Conservation (phyloP, 257 asterid genomes). For the Primulina huaijiensis region DNA sequence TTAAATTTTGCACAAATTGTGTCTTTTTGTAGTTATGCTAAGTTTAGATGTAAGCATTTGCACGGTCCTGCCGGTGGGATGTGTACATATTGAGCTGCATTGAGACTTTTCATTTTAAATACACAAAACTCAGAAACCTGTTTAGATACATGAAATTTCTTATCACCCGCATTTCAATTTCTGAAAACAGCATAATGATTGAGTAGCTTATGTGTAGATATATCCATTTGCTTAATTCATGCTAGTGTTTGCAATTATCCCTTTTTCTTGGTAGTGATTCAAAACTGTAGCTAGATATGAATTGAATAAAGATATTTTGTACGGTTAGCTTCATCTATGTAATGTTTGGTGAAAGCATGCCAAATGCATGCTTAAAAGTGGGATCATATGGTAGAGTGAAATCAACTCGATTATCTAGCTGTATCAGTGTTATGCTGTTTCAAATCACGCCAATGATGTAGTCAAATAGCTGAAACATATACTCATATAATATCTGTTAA, state of each 20-base stretch:
- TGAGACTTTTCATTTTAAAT: conserved; percentile 13
- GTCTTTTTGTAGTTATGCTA: conserved; percentile 18
- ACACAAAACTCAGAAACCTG: not conserved
- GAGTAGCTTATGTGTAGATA: not conserved
- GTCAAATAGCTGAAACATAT: too few species aligned
- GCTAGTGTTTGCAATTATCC: not conserved
- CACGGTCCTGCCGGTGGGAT: conserved; percentile 4
- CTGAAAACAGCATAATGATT: not conserved
- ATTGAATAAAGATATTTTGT: not conserved
- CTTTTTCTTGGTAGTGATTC: not conserved
- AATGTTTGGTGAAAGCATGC: not conserved
- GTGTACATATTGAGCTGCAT: conserved; percentile 12
- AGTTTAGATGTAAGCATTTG: not conserved
- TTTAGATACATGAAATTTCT: not conserved
- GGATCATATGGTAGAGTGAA: not conserved
- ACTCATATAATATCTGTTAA: too few species aligned
- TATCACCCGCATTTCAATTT: not conserved
- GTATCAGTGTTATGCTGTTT: not conserved
- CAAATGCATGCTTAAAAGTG: not conserved
- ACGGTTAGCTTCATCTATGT: not conserved
- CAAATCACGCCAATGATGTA: too few species aligned
- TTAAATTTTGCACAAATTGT: conserved; percentile 1
- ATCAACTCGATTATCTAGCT: not conserved
- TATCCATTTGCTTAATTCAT: not conserved
- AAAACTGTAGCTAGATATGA: not conserved